Percentiles rank a stretch among this genome's conserved stretches.
These are phyloP conservation scores for Aspergillus coremiiformis DNA, from an alignment of 495 filamentous ascomycete species.

Conservation along the genomic window DNA sequence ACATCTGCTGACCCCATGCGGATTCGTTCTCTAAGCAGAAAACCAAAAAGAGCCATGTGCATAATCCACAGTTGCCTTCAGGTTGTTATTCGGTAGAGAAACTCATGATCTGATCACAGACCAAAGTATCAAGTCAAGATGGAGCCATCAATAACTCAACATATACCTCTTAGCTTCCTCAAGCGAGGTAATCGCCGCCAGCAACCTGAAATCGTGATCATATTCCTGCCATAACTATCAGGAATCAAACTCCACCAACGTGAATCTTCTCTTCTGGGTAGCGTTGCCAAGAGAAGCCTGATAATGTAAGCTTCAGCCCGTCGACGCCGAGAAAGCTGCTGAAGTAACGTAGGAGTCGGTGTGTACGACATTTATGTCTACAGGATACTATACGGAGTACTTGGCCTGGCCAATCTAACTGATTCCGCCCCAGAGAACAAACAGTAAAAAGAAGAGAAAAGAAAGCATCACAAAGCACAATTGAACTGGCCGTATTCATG, in stretches of 20 bases:
- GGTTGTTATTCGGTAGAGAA: neutral
- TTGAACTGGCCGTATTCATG: neutral
- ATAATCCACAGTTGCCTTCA: conserved; percentile 6
- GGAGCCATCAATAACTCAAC: neutral
- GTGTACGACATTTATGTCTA: neutral
- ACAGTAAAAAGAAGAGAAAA: neutral
- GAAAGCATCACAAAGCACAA: neutral
- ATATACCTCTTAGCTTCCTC: neutral
- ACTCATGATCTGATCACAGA: conserved; percentile 16
- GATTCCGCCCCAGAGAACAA: neutral
- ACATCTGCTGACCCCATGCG: conserved; percentile 15
- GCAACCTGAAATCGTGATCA: neutral
- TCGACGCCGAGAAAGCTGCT: neutral
- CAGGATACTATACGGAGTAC: neutral
- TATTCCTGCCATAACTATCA: neutral
- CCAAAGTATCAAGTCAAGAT: conserved; percentile 1
- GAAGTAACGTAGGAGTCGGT: neutral
- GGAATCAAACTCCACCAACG: neutral
- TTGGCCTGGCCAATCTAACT: neutral
- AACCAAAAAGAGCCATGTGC: conserved; percentile 12
- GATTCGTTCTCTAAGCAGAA: conserved; percentile 1
- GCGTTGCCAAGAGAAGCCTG: neutral
- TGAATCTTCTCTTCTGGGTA: neutral
- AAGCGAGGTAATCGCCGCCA: neutral
- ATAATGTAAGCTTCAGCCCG: neutral